Evolutionary conservation across 164 flowering plant genomes (phyloP).

Genomic region (Chloranthus sessilifolius): DNA sequence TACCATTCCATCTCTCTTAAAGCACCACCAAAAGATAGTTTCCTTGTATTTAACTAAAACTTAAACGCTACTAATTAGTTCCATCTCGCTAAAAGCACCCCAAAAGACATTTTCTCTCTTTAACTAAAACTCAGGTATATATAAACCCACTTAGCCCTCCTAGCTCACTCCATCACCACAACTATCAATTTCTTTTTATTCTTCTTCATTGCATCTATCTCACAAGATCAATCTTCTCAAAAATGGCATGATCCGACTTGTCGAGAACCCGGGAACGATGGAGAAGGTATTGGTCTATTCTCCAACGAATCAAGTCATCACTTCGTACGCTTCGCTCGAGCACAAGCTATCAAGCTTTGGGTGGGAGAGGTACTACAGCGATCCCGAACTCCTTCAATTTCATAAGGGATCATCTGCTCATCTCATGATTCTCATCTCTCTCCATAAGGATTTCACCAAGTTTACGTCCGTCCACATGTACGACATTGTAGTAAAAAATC

Average conservation of each 20-base stretch:
- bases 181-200: background rate
- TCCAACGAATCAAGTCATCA: slow-evolving; percentile 38
- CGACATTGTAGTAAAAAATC: slow-evolving; percentile 63
- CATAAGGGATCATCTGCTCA: slow-evolving; percentile 60
- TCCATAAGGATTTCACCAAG: slow-evolving; percentile 55
- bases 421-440: slow-evolving; percentile 67
- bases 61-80: no score
- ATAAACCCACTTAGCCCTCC: slow-evolving; percentile 1
- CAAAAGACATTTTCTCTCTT: no score
- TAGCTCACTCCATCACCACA: slow-evolving; percentile 1
- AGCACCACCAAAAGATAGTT: no score
- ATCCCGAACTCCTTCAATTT: slow-evolving; percentile 49
- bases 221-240: background rate
- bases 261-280: slow-evolving; percentile 29
- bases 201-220: background rate
- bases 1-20: no score
- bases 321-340: slow-evolving; percentile 45
- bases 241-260: slow-evolving; percentile 38
- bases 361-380: slow-evolving; percentile 66
- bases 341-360: slow-evolving; percentile 38
- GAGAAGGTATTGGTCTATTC: slow-evolving; percentile 45
- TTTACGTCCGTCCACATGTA: slow-evolving; percentile 67
- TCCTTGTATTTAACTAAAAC: no score
- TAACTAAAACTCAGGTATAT: slow-evolving; percentile 3
- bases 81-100: no score